phyloP scores from a whole-genome alignment of 2,329 filamentous ascomycete species.

The Cordyceps farinosa region DNA sequence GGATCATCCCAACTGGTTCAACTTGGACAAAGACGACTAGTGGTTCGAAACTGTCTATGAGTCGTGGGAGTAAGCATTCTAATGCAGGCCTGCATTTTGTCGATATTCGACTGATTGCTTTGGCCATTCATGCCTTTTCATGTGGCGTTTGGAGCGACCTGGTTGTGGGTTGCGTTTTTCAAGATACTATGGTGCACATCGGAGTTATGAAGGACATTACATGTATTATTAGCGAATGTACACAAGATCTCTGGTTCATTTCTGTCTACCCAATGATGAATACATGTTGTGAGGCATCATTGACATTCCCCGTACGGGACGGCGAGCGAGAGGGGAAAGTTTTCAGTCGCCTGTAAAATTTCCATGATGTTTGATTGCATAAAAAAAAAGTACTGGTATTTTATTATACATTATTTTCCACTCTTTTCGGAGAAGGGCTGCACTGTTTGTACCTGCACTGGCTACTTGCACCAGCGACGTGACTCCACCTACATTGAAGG shows the following conservation, averaged over 20 bases:
- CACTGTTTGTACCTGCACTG: too few relatives aligned
- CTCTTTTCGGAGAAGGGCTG: too few relatives aligned
- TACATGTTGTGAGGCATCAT: too few relatives aligned
- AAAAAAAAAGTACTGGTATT: too few relatives aligned
- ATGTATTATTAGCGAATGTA: neutral
- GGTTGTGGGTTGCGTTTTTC: neutral
- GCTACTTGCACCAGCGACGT: too few relatives aligned
- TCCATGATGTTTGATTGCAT: too few relatives aligned
- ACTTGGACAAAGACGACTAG: slow-evolving; percentile 26
- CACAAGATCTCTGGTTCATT: neutral
- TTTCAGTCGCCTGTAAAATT: too few relatives aligned
- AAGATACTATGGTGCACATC: neutral
- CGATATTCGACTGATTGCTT: neutral
- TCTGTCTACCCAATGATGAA: too few relatives aligned
- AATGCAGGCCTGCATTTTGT: neutral
- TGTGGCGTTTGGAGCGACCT: neutral
- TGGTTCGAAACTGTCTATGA: slow-evolving; percentile 6
- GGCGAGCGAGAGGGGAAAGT: too few relatives aligned
- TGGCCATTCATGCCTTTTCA: neutral
- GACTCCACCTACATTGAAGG: neutral
- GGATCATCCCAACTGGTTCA: slow-evolving; percentile 59
- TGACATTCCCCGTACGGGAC: too few relatives aligned
- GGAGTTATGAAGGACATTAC: neutral
- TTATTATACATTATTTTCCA: too few relatives aligned
- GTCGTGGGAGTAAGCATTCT: neutral